These are phyloP conservation scores for Leccinum pachyderme DNA, from an alignment of 1,284 basidiomycete genomes.

Conservation along the genomic window DNA sequence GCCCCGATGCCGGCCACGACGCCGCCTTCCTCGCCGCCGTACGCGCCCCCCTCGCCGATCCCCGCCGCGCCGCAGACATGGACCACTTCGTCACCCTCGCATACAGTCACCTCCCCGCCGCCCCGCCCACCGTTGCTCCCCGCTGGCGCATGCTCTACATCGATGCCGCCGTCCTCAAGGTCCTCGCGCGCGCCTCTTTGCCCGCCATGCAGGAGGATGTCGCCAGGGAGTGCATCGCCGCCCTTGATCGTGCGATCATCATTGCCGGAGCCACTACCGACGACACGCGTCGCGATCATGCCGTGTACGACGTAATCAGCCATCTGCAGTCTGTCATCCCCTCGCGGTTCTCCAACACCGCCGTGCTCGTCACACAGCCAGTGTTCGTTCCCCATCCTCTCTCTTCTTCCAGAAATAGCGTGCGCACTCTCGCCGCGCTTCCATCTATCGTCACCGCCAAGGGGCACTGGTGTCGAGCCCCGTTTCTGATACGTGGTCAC, in stretches of 20 bases:
- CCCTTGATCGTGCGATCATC: conserved; percentile 80
- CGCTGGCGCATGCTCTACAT: conserved; percentile 65
- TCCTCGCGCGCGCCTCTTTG: conserved; percentile 40
- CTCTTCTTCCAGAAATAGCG: conserved; percentile 27
- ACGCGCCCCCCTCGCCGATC: conserved; percentile 6
- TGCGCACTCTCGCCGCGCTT: conserved; percentile 39
- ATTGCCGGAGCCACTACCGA: conserved; percentile 76
- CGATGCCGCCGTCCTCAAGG: conserved; percentile 57
- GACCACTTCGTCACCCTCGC: conserved; percentile 36
- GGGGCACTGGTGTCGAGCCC: conserved; percentile 39
- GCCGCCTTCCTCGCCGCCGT: conserved; percentile 15
- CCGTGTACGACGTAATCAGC: conserved; percentile 61
- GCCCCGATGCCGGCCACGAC: neutral
- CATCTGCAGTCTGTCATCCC: conserved; percentile 38
- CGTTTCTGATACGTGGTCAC: conserved; percentile 74
- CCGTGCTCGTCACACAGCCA: conserved; percentile 14
- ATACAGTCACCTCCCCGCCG: conserved; percentile 35
- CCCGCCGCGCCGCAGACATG: conserved; percentile 10
- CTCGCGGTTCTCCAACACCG: conserved; percentile 12
- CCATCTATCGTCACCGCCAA: conserved; percentile 62
- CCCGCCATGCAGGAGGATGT: conserved; percentile 28
- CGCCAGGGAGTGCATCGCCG: conserved; percentile 43
- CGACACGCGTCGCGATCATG: conserved; percentile 48
- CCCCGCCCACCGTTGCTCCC: conserved; percentile 21
- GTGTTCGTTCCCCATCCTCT: conserved; percentile 15